phyloP scores from a whole-genome alignment of 805 yeast species.

The Naumovozyma dairenensis region DNA sequence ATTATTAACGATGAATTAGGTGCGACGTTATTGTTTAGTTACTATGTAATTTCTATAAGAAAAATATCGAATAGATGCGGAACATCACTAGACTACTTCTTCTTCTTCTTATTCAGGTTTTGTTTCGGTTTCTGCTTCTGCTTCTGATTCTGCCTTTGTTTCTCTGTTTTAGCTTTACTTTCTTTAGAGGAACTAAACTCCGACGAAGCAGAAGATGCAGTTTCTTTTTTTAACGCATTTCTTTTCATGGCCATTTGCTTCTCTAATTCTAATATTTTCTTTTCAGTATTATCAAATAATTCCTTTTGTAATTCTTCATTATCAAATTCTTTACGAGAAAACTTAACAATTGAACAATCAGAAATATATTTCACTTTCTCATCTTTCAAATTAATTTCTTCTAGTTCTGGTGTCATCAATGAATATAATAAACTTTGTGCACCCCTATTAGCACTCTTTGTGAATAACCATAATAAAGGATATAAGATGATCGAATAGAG shows the following conservation, averaged over 20 bases:
- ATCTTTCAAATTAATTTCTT: constrained; percentile 52
- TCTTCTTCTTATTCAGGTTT: constrained; percentile 1
- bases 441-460: constrained; percentile 70
- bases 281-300: constrained; percentile 53
- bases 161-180: neutral
- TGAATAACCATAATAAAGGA: constrained; percentile 76
- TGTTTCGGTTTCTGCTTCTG: neutral
- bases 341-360: constrained; percentile 51
- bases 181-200: neutral
- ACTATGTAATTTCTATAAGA: too few relatives aligned
- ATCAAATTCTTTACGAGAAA: constrained; percentile 53
- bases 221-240: constrained; percentile 31
- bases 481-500: constrained; percentile 49
- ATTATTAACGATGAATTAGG: too few relatives aligned
- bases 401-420: constrained; percentile 60
- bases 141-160: neutral
- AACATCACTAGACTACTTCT: too few relatives aligned
- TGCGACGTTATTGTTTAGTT: too few relatives aligned
- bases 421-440: constrained; percentile 69
- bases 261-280: constrained; percentile 50
- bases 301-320: constrained; percentile 51
- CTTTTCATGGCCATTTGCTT: constrained; percentile 61
- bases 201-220: too few relatives aligned
- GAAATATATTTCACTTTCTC: constrained; percentile 41
- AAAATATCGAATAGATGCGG: too few relatives aligned